These are phyloP conservation scores for Backusella westeae DNA, from an alignment of 192 early-diverging fungal species.

Conservation along the genomic window DNA sequence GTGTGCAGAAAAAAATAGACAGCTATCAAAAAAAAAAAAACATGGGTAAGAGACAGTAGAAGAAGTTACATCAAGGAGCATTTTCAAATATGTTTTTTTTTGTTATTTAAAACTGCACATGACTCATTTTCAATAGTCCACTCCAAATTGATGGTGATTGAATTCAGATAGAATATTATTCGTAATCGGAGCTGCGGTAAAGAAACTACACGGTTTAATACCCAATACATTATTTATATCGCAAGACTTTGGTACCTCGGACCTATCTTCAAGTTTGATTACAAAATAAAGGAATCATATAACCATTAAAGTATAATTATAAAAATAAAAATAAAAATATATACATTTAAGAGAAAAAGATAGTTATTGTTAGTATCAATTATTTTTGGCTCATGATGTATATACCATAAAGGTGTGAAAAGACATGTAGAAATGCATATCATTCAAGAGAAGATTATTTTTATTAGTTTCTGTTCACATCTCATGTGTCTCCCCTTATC, in stretches of 20 bases:
- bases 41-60: not conserved
- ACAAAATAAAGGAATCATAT: not conserved
- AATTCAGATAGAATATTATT: not conserved
- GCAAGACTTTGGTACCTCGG: not conserved
- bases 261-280: not conserved
- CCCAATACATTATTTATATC: not conserved
- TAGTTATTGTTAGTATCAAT: not conserved
- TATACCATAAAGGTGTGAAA: not conserved
- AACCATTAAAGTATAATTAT: not conserved
- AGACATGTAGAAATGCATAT: not conserved
- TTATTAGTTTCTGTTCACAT: not conserved
- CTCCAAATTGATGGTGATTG: not conserved
- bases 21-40: not conserved
- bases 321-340: not conserved
- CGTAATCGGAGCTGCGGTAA: conserved; percentile 4
- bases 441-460: not conserved
- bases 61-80: not conserved
- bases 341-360: not conserved
- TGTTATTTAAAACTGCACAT: not conserved
- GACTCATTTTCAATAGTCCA: not conserved
- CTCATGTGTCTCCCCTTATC: not conserved
- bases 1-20: not conserved
- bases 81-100: not conserved
- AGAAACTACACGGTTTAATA: not conserved
- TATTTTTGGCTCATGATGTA: not conserved